phyloP scores from a whole-genome alignment of 441 rosid genomes.

The Bruguiera hainesii region DNA sequence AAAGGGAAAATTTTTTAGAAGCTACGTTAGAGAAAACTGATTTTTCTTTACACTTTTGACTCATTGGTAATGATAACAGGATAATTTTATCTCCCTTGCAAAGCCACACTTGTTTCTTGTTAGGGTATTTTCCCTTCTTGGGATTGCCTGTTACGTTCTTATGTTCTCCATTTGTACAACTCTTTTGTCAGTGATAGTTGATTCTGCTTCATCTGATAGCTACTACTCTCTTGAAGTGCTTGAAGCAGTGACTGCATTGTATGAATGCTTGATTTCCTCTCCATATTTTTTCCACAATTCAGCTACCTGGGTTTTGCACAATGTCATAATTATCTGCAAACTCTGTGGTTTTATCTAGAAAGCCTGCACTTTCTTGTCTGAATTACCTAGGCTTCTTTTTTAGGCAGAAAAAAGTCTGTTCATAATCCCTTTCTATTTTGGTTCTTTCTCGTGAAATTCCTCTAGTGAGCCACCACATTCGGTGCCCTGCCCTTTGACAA shows the following conservation, averaged over 20 bases:
- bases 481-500: too few relatives aligned
- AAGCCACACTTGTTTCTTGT: background rate
- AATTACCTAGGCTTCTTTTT: background rate
- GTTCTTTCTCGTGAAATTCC: background rate
- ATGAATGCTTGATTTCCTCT: background rate
- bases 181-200: background rate
- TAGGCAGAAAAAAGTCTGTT: background rate
- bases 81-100: background rate
- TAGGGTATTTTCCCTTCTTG: background rate
- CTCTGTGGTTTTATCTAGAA: constrained; percentile 1
- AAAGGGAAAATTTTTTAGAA: background rate
- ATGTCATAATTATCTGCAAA: background rate
- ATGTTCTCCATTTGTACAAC: background rate
- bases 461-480: too few relatives aligned
- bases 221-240: background rate
- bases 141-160: background rate
- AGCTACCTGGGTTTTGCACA: background rate
- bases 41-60: background rate
- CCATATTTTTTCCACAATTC: background rate
- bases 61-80: background rate
- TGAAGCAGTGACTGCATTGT: background rate
- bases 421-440: background rate
- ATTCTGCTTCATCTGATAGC: background rate
- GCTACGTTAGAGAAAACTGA: background rate
- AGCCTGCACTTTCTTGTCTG: background rate